Percentiles rank a stretch among this genome's conserved stretches.
Conservation (phyloP, 2,329 filamentous ascomycete species). For the Neopestalotiopsis sp. region DNA sequence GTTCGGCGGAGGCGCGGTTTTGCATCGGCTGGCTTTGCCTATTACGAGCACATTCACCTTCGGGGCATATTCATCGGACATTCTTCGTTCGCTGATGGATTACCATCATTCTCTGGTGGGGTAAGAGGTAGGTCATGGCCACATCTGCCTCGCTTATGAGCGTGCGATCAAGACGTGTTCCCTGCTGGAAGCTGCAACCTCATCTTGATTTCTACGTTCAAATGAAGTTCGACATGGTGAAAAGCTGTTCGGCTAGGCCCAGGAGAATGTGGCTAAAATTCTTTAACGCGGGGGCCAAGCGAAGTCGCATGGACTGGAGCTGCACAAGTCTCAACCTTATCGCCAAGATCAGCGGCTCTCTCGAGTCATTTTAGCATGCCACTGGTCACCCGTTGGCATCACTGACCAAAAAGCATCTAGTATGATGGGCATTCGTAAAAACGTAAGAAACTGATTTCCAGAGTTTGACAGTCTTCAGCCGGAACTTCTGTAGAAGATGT, state of each 20-base stretch:
- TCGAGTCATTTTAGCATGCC: neutral
- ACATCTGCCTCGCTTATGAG: neutral
- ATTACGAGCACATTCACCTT: neutral
- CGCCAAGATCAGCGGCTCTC: neutral
- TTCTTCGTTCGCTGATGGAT: neutral
- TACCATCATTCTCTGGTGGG: neutral
- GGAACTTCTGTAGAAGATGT: too few relatives aligned
- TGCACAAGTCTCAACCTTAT: neutral
- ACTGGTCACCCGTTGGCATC: neutral
- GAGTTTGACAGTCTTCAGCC: too few relatives aligned
- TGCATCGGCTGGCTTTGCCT: neutral
- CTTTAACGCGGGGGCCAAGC: neutral
- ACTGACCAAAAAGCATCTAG: neutral
- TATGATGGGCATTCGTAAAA: neutral
- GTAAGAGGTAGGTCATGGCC: neutral
- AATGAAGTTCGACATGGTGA: neutral
- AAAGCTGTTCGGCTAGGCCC: neutral
- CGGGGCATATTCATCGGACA: neutral
- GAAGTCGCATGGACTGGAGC: neutral
- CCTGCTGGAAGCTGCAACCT: neutral
- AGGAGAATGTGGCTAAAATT: neutral
- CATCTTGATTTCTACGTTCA: neutral
- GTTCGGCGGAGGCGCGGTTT: conserved; percentile 10
- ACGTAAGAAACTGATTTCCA: too few relatives aligned
- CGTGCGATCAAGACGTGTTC: neutral